phyloP scores from a whole-genome alignment of 2,329 filamentous ascomycete genomes.

The Alternaria brassicicola region DNA sequence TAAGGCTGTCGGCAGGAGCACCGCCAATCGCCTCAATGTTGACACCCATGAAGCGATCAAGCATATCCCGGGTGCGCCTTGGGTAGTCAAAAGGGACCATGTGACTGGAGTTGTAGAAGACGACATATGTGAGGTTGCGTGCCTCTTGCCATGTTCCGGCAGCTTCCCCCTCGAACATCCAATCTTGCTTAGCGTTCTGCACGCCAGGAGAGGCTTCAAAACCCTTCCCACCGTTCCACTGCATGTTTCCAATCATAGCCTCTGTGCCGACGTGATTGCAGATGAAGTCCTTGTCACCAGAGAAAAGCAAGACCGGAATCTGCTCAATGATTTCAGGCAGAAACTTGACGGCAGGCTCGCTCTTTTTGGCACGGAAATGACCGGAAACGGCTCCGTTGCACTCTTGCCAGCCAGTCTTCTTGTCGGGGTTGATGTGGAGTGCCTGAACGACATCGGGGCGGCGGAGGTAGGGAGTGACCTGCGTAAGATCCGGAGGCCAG shows the following conservation, averaged over 20 bases:
- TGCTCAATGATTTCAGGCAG: conserved; percentile 79
- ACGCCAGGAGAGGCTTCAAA: conserved; percentile 87
- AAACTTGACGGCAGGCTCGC: conserved; percentile 73
- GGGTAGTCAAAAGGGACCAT: conserved; percentile 98
- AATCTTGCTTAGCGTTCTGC: conserved; percentile 89
- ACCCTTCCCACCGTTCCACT: conserved; percentile 89
- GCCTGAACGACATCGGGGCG: conserved; percentile 78
- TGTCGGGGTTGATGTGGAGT: conserved; percentile 80
- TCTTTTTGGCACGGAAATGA: conserved; percentile 73
- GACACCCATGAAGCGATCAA: conserved; percentile 93
- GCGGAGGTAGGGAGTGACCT: conserved; percentile 83
- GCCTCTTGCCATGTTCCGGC: conserved; percentile 95
- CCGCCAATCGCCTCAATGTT: conserved; percentile 90
- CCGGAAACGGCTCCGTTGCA: conserved; percentile 80
- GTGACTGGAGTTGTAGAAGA: conserved; percentile 94
- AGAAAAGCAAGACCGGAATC: conserved; percentile 84
- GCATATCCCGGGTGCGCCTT: conserved; percentile 88
- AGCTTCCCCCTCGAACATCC: conserved; percentile 87
- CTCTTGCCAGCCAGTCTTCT: conserved; percentile 88
- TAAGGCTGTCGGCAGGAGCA: conserved; percentile 74
- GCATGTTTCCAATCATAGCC: conserved; percentile 83
- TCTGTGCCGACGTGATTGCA: conserved; percentile 98
- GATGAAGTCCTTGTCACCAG: conserved; percentile 90
- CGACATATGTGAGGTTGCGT: conserved; percentile 91
- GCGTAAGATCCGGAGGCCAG: conserved; percentile 86